Conservation (phyloP, 202 grass and related monocot species). For the Panicum hallii region DNA sequence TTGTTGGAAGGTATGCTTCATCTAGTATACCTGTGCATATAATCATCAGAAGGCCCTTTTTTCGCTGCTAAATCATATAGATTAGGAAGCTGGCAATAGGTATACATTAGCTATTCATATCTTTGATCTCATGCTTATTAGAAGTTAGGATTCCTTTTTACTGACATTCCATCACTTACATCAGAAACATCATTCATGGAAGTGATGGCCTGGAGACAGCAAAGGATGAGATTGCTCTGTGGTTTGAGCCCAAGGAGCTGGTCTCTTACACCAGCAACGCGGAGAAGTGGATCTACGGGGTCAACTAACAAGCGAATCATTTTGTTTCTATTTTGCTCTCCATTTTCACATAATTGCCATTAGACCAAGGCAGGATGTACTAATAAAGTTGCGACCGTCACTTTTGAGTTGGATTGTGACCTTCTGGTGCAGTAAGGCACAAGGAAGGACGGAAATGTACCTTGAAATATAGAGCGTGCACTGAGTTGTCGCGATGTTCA, state of each 20-base stretch:
- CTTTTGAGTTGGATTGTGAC: constrained; percentile 26
- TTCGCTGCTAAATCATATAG: background rate
- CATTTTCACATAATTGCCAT: constrained; percentile 31
- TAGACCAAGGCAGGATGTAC: constrained; percentile 41
- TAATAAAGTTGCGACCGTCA: constrained; percentile 37
- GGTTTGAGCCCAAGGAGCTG: constrained; percentile 80
- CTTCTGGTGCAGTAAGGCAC: constrained; percentile 35
- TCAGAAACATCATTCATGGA: constrained; percentile 92
- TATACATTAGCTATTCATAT: background rate
- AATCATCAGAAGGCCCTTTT: background rate
- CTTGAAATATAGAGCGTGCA: constrained; percentile 46
- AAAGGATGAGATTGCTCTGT: constrained; percentile 85
- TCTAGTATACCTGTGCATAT: background rate
- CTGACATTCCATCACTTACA: constrained; percentile 32
- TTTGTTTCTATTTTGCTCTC: background rate
- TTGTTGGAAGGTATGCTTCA: constrained; percentile 79
- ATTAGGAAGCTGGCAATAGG: background rate
- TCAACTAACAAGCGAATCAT: constrained; percentile 49
- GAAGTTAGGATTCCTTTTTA: background rate
- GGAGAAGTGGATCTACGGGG: constrained; percentile 86
- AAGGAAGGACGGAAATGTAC: constrained; percentile 21
- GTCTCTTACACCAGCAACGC: constrained; percentile 76
- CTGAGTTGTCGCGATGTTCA: constrained; percentile 41
- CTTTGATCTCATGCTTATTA: constrained; percentile 8
- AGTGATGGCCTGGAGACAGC: constrained; percentile 91